Evolutionary conservation across 2,329 filamentous ascomycete genomes (phyloP).

Genomic region (Aspergillus alliaceus): DNA sequence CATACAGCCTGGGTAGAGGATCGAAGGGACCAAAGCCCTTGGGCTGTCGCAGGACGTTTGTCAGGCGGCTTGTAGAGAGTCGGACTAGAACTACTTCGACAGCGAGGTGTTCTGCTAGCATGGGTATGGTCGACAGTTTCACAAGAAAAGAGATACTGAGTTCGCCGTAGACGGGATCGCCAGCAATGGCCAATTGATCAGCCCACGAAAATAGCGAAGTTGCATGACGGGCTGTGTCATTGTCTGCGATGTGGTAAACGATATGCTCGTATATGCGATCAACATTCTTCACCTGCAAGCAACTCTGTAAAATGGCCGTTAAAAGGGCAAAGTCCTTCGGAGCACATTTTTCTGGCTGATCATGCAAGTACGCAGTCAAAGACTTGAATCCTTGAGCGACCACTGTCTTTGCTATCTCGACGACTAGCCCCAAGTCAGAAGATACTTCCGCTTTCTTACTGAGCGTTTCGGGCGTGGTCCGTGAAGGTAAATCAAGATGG

Average conservation of each 20-base stretch:
- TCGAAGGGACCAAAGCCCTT: conserved; percentile 78
- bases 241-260: conserved; percentile 64
- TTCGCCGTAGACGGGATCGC: conserved; percentile 90
- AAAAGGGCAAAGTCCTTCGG: conserved; percentile 84
- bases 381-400: conserved; percentile 81
- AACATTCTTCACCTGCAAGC: conserved; percentile 74
- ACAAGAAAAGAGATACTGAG: conserved; percentile 86
- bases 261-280: conserved; percentile 71
- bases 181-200: conserved; percentile 72
- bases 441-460: conserved; percentile 39
- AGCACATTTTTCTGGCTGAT: conserved; percentile 62
- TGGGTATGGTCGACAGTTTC: conserved; percentile 77
- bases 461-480: conserved; percentile 33
- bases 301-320: conserved; percentile 83
- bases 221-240: conserved; percentile 74
- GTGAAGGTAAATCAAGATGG: conserved; percentile 38
- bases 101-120: conserved; percentile 85
- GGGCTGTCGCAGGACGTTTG: conserved; percentile 68
- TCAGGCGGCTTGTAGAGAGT: conserved; percentile 75
- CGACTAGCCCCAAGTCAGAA: conserved; percentile 58
- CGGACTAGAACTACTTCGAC: conserved; percentile 80
- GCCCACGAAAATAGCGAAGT: conserved; percentile 92
- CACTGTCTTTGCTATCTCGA: conserved; percentile 77
- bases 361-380: conserved; percentile 78
- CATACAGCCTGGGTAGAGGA: conserved; percentile 73